Evolutionary conservation across 192 early-diverging fungal genomes (phyloP), one percentile per base, ranked within the genome.

Genomic region (Neocallimastix lanati): DNA sequence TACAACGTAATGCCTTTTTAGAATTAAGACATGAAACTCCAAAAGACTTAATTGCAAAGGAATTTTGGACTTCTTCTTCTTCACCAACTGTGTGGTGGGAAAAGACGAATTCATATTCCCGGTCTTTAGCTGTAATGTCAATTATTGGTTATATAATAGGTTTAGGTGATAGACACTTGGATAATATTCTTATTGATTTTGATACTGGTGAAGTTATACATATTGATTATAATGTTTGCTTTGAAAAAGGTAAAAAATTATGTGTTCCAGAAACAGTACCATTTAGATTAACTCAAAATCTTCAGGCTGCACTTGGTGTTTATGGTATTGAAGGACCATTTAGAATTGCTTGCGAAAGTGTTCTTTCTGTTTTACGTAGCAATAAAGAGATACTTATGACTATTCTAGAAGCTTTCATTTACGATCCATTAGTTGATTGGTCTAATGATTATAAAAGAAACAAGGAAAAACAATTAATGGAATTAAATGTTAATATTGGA

Each of bases 181-280:
- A 92, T 82, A 94, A 94, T 81, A 86, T 93, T 28, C 79, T 94
- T 76, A 76, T 93, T 12, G 85, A 91, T 80, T 58, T 79, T 0
- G 21, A 58, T 21, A 76, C 37, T 6, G 91, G 90, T 0, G 86
- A 85, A 16, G 81, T 94, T 50, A 82, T 94, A 76, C 91, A 92
- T 80, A 91, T 94, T 78, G 93, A 94, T 80, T 94, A 87, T 80
- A 94, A 92, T 80, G 90, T 94, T 13, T 90, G 91, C 80, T 94
- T 92, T 79, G 93, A 92, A 58, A 90, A 89, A 67, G 93, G 93
- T 12, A 33, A 80, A 2, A 81, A 86, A 4, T 84, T 92, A 29
- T 86, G 90, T 18, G 84, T 94, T 1, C 92, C 92, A 15, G 93
- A 93, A 82, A 87, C 82, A 5, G 92, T 93, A 12, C 93, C 93